Percentiles rank a stretch among this genome's conserved stretches.
Conservation (phyloP, 495 filamentous ascomycete species). For the Xylaria scruposa region DNA sequence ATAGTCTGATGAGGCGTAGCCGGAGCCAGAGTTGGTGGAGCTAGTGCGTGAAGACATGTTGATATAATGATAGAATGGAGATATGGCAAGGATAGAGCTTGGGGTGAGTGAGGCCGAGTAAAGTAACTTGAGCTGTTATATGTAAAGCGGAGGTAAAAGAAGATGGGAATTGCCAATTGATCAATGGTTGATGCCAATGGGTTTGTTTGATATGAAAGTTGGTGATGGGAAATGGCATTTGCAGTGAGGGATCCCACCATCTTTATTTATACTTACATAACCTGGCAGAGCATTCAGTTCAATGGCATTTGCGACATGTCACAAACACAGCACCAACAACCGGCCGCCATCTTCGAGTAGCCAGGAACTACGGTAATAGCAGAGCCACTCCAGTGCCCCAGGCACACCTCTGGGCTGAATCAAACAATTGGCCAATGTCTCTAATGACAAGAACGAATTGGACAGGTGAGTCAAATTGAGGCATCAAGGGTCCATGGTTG, state of each 20-base stretch:
- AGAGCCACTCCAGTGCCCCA: slow-evolving; percentile 21
- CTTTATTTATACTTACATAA: slow-evolving; percentile 8
- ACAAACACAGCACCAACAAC: background rate
- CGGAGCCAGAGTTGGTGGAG: background rate
- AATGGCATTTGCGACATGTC: background rate
- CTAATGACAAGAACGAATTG: background rate
- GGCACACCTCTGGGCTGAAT: slow-evolving; percentile 18
- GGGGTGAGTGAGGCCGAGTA: background rate
- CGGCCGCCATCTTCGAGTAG: background rate
- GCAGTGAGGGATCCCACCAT: background rate
- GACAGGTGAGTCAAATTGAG: slow-evolving; percentile 19
- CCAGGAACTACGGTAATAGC: background rate
- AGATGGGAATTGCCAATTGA: slow-evolving; percentile 2
- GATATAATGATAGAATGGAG: background rate
- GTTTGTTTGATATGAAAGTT: background rate
- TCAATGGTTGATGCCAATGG: background rate
- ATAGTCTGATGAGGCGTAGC: background rate
- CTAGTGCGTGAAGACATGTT: slow-evolving; percentile 15
- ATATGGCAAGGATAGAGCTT: background rate
- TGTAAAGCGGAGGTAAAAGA: background rate
- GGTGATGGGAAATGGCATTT: background rate
- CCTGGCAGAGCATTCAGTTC: background rate
- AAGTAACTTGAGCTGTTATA: background rate
- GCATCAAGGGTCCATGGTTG: slow-evolving; percentile 14
- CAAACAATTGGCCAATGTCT: slow-evolving; percentile 3